Evolutionary conservation across 208 protist species (phyloP).

Genomic region (Acanthamoeba pearcei): DNA sequence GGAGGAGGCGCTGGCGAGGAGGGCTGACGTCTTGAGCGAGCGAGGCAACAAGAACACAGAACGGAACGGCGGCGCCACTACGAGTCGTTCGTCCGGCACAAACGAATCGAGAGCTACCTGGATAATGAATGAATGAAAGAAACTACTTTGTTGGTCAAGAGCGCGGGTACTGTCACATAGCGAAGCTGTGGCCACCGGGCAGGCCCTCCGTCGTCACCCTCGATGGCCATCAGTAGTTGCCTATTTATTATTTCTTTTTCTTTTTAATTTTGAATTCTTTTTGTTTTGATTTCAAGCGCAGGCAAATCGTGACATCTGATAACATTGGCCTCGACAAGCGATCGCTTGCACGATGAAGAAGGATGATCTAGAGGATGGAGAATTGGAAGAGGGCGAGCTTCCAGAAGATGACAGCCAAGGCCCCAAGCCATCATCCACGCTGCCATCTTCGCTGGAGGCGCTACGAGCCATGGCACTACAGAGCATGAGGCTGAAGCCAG

Average conservation of each 20-base stretch:
- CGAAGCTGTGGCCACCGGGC: too few relatives aligned
- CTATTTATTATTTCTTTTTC: background rate
- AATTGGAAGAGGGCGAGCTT: background rate
- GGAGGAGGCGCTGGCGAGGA: background rate
- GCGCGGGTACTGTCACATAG: too few relatives aligned
- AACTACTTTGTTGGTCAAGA: too few relatives aligned
- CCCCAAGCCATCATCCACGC: background rate
- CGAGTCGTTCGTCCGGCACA: background rate
- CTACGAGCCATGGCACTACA: constrained; percentile 8
- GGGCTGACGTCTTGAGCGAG: background rate
- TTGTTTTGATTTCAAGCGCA: background rate
- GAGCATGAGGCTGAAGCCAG: background rate
- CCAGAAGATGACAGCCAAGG: background rate
- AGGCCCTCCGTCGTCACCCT: too few relatives aligned
- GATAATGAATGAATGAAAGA: too few relatives aligned
- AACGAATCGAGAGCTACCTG: background rate
- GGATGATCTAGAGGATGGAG: background rate
- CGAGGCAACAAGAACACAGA: constrained; percentile 48
- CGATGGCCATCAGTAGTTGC: background rate
- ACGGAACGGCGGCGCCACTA: constrained; percentile 12
- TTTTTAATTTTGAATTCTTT: background rate
- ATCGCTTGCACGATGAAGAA: background rate
- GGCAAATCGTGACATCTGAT: background rate
- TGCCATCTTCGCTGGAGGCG: background rate
- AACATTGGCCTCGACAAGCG: background rate